Conservation (phyloP, 164 flowering plant genomes). For the Nymphaea thermarum region DNA sequence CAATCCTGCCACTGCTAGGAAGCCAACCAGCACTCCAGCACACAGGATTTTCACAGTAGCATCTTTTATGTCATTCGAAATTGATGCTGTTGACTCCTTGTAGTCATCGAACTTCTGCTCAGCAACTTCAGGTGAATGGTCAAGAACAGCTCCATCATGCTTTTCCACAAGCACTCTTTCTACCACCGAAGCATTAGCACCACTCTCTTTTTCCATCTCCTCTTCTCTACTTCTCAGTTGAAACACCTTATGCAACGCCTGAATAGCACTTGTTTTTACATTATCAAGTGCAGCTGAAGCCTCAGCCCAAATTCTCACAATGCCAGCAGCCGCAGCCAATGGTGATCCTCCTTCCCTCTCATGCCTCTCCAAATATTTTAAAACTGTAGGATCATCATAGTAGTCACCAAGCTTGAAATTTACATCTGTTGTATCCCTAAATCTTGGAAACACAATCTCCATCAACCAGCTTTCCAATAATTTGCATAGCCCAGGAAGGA, state of each 20-base stretch:
- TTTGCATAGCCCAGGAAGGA: conserved; percentile 86
- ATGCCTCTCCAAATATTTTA: conserved; percentile 71
- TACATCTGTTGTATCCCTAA: conserved; percentile 66
- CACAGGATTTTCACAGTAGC: conserved; percentile 64
- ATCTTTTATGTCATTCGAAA: conserved; percentile 60
- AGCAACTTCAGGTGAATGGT: conserved; percentile 16
- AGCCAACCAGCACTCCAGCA: conserved; percentile 66
- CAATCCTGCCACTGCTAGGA: conserved; percentile 49
- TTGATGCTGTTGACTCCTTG: conserved; percentile 11
- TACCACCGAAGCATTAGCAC: conserved; percentile 13
- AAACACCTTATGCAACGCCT: conserved; percentile 81
- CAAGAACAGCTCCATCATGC: conserved; percentile 16
- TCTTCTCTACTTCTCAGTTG: conserved; percentile 34
- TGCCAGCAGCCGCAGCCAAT: conserved; percentile 98
- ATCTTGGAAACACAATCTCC: conserved; percentile 86
- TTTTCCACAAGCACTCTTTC: conserved; percentile 14
- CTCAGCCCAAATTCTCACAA: conserved; percentile 80
- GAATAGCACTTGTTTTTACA: conserved; percentile 69
- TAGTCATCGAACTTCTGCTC: conserved; percentile 26
- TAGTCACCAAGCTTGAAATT: conserved; percentile 82
- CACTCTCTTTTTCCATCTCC: conserved; percentile 25
- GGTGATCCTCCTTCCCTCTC: conserved; percentile 79
- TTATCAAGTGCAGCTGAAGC: conserved; percentile 83
- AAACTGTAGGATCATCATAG: conserved; percentile 85
- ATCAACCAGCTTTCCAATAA: conserved; percentile 85